Evolutionary conservation across 1,139 yeast species (phyloP).

Genomic region (Yamadazyma epiphylla): DNA sequence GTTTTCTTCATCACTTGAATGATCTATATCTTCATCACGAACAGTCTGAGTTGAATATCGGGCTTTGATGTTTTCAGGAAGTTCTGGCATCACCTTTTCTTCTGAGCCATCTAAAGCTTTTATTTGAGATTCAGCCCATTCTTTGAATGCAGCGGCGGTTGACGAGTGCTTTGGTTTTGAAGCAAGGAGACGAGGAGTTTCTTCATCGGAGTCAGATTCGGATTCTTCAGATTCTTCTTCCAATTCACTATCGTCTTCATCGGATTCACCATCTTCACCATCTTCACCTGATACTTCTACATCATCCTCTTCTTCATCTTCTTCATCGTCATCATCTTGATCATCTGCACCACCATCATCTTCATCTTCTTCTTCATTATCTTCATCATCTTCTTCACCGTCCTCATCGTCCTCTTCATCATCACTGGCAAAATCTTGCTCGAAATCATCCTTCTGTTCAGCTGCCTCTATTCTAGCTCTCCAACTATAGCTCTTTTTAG

Average conservation of each 20-base stretch:
- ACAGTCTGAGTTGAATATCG: constrained; percentile 37
- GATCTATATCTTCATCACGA: constrained; percentile 63
- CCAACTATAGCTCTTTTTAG: constrained; percentile 45
- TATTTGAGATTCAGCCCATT: constrained; percentile 59
- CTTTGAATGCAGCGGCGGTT: constrained; percentile 46
- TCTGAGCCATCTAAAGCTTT: constrained; percentile 59
- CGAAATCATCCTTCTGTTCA: constrained; percentile 33
- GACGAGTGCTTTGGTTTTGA: constrained; percentile 41
- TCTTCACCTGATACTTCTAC: constrained; percentile 25
- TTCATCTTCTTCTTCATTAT: constrained; percentile 18
- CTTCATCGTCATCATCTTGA: constrained; percentile 14
- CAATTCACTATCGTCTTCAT: constrained; percentile 14
- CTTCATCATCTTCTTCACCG: constrained; percentile 18
- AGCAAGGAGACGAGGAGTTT: constrained; percentile 29
- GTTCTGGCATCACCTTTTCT: constrained; percentile 45
- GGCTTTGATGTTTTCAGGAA: constrained; percentile 47
- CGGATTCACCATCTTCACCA: constrained; percentile 16
- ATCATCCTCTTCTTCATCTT: constrained; percentile 13
- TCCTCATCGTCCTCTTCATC: constrained; percentile 31
- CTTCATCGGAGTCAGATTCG: constrained; percentile 17
- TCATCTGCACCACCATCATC: constrained; percentile 15
- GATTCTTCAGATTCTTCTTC: constrained; percentile 17
- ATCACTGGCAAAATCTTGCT: constrained; percentile 35
- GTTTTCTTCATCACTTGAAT: constrained; percentile 54
- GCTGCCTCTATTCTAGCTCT: constrained; percentile 31